Percentiles rank a stretch among this genome's conserved stretches.
Evolutionary conservation across 192 early-diverging fungal species (phyloP).

Genomic region (Podila epicladia): DNA sequence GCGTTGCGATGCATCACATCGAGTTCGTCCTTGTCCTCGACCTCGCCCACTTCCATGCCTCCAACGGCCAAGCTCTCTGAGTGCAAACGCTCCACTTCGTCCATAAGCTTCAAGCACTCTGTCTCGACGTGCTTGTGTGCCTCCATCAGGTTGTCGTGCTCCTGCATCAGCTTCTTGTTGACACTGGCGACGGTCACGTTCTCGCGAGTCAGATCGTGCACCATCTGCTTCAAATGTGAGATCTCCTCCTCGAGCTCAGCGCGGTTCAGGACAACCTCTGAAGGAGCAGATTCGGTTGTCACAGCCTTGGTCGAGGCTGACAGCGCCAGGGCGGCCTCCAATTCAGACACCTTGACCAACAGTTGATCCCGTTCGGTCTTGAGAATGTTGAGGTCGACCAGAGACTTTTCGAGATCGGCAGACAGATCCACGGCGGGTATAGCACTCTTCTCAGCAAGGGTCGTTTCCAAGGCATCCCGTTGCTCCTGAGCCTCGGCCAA

Average conservation of each 20-base stretch:
- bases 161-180: slow-evolving; percentile 62
- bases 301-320: slow-evolving; percentile 19
- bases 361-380: slow-evolving; percentile 59
- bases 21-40: slow-evolving; percentile 24
- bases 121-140: slow-evolving; percentile 75
- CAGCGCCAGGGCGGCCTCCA: slow-evolving; percentile 18
- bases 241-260: slow-evolving; percentile 55
- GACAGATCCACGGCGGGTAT: not conserved
- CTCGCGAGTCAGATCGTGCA: slow-evolving; percentile 60
- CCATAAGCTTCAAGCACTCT: slow-evolving; percentile 77
- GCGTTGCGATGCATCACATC: slow-evolving; percentile 5
- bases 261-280: slow-evolving; percentile 29
- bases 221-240: slow-evolving; percentile 56
- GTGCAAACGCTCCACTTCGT: slow-evolving; percentile 79
- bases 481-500: slow-evolving; percentile 42
- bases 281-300: slow-evolving; percentile 4
- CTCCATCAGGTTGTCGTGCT: slow-evolving; percentile 64
- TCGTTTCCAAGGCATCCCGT: slow-evolving; percentile 20
- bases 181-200: slow-evolving; percentile 56
- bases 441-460: slow-evolving; percentile 17
- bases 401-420: slow-evolving; percentile 23
- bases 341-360: slow-evolving; percentile 50
- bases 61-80: slow-evolving; percentile 56
- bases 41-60: slow-evolving; percentile 7
- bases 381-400: slow-evolving; percentile 43